phyloP scores from a whole-genome alignment of 768 basidiomycete species.

The Albatrellus ellisii region DNA sequence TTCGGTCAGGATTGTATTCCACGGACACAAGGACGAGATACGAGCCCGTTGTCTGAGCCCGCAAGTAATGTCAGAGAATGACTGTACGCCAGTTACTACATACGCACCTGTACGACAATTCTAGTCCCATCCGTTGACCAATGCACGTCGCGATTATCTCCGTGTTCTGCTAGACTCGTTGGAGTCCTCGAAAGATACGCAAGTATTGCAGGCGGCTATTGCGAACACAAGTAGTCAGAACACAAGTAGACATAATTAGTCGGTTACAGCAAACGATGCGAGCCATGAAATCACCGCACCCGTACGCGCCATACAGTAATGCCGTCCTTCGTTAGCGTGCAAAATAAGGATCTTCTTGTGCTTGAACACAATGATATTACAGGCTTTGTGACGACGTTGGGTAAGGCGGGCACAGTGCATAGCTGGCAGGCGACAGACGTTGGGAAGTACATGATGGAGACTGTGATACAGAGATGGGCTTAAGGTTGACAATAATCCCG shows the following conservation, averaged over 20 bases:
- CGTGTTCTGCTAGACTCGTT: conserved; percentile 69
- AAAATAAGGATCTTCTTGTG: conserved; percentile 68
- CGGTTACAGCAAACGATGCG: conserved; percentile 1
- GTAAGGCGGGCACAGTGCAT: conserved; percentile 54
- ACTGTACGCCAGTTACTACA: not conserved
- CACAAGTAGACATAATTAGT: not conserved
- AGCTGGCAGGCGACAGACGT: conserved; percentile 67
- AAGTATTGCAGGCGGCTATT: conserved; percentile 57
- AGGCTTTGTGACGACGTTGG: conserved; percentile 43
- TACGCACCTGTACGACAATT: conserved; percentile 66
- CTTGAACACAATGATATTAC: conserved; percentile 49
- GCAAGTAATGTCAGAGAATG: not conserved
- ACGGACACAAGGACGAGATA: conserved; percentile 67
- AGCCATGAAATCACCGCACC: conserved; percentile 28
- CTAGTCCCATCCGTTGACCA: conserved; percentile 79
- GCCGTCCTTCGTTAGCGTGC: conserved; percentile 56
- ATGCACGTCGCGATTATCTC: conserved; percentile 57
- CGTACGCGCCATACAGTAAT: conserved; percentile 74
- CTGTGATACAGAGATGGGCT: not conserved
- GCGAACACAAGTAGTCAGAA: not conserved
- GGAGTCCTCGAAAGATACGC: conserved; percentile 67
- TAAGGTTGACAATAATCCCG: no score
- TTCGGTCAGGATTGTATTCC: conserved; percentile 39
- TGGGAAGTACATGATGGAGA: conserved; percentile 67
- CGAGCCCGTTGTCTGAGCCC: conserved; percentile 58